These are phyloP conservation scores for Tricholoma matsutake DNA, from an alignment of 768 basidiomycete species.

Conservation along the genomic window DNA sequence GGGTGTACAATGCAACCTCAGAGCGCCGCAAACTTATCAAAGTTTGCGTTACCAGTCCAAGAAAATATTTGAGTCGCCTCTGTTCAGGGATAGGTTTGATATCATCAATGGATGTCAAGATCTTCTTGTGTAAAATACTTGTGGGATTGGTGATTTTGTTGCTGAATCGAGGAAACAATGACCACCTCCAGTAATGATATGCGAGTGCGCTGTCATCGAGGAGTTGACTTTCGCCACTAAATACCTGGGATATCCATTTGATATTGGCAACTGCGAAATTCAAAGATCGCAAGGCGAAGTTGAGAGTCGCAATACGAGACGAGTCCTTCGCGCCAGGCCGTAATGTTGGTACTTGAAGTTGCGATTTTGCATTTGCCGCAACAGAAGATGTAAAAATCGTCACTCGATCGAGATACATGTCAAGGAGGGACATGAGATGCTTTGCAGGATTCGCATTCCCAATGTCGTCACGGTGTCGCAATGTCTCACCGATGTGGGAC, in stretches of 20 bases:
- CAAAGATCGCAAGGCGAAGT: background rate
- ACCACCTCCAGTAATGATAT: background rate
- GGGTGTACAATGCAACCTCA: background rate
- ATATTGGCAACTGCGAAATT: background rate
- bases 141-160: background rate
- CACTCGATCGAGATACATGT: background rate
- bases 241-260: background rate
- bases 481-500: background rate
- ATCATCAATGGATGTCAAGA: background rate
- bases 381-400: background rate
- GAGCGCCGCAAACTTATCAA: background rate
- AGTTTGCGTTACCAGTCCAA: background rate
- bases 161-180: background rate
- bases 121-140: background rate
- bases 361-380: background rate
- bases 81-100: background rate
- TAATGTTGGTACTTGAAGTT: background rate
- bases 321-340: background rate
- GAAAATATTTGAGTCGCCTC: background rate
- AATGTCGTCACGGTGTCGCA: background rate
- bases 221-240: background rate
- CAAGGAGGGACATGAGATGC: background rate
- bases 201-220: background rate
- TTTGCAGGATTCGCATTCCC: background rate
- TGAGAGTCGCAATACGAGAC: background rate